Percentiles rank a stretch among this genome's conserved stretches.
Evolutionary conservation across 371 early-diverging fungal genomes (phyloP).

Genomic region (Batkoa obscura): DNA sequence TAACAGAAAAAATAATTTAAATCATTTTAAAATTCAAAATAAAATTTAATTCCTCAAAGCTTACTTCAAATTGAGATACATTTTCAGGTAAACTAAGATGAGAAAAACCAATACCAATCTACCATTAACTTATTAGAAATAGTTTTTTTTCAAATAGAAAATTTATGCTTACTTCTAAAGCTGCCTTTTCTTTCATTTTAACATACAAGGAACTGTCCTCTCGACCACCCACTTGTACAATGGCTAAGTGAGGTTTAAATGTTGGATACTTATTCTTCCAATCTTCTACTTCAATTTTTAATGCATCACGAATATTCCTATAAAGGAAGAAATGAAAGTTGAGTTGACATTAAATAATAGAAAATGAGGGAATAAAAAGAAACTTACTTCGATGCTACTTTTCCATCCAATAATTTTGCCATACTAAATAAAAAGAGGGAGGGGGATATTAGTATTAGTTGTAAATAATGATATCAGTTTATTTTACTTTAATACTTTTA

Average conservation of each 20-base stretch:
- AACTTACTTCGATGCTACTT: slow-evolving; percentile 38
- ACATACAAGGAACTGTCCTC: slow-evolving; percentile 84
- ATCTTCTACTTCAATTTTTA: slow-evolving; percentile 37
- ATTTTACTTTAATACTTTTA: no score
- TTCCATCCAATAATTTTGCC: slow-evolving; percentile 45
- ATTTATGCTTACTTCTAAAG: slow-evolving; percentile 38
- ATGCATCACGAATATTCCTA: slow-evolving; percentile 35
- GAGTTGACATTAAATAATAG: neutral
- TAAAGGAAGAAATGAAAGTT: slow-evolving; percentile 1
- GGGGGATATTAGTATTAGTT: no score
- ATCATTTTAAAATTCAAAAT: neutral
- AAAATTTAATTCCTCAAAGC: neutral
- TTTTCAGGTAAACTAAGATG: slow-evolving; percentile 17
- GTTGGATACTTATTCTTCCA: slow-evolving; percentile 30
- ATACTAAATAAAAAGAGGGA: neutral
- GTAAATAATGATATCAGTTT: no score
- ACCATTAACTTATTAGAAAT: neutral
- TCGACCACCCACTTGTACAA: slow-evolving; percentile 79
- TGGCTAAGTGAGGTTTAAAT: slow-evolving; percentile 63
- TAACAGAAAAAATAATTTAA: slow-evolving; percentile 5
- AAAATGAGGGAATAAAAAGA: neutral
- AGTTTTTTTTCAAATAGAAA: neutral
- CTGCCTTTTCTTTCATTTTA: slow-evolving; percentile 76
- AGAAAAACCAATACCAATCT: slow-evolving; percentile 2
- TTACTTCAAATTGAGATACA: slow-evolving; percentile 20